Conservation (phyloP, 805 yeast species). For the Saturnispora diversa region DNA sequence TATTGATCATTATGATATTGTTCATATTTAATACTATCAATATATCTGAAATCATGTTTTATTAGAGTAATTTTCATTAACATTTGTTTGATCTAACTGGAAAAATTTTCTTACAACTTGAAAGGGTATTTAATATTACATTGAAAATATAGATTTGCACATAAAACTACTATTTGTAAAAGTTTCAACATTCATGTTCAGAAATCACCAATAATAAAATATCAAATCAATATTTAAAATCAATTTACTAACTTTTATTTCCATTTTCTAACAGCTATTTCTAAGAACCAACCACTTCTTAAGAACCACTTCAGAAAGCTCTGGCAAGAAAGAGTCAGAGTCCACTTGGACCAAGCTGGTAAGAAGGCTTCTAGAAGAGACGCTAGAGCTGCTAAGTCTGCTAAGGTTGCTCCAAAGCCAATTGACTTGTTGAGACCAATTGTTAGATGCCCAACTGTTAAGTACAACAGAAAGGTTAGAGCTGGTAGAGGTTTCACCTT, state of each 20-base stretch:
- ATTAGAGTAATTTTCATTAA: no score
- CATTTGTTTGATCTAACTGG: no score
- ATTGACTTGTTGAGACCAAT: constrained; percentile 93
- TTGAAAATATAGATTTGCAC: no score
- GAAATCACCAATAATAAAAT: no score
- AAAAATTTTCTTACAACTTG: no score
- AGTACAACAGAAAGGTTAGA: constrained; percentile 99
- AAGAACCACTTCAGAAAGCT: constrained; percentile 99
- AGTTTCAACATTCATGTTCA: no score
- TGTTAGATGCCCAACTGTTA: constrained; percentile 97
- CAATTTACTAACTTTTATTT: constrained; percentile 18
- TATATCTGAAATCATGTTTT: no score
- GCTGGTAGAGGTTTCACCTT: constrained; percentile 99
- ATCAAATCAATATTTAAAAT: no score
- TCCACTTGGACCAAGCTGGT: constrained; percentile 99
- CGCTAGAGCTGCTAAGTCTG: constrained; percentile 90
- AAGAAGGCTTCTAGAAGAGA: constrained; percentile 96
- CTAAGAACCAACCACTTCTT: constrained; percentile 97
- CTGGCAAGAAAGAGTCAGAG: constrained; percentile 99
- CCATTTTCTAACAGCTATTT: constrained; percentile 63
- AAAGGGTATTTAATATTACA: no score
- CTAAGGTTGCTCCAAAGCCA: constrained; percentile 95
- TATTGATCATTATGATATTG: no score
- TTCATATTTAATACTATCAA: not conserved
- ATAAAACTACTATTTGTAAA: no score